These are phyloP conservation scores for Boletellus emodensis DNA, from an alignment of 768 basidiomycete genomes.

Conservation along the genomic window DNA sequence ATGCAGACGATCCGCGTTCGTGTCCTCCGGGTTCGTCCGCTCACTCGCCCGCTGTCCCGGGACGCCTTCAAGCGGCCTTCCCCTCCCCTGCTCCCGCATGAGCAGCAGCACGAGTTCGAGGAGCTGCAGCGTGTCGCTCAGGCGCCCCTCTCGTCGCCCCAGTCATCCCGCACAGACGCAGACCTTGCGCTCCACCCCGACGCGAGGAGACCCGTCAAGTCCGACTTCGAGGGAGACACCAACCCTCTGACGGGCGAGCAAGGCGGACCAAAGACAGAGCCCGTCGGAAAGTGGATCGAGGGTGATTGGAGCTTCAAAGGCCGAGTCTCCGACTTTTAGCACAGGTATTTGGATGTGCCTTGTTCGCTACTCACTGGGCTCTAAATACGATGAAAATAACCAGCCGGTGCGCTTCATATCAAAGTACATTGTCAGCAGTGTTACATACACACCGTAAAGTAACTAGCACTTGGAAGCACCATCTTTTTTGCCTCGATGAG, in stretches of 20 bases:
- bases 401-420: neutral
- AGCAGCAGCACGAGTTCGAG: constrained; percentile 84
- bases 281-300: constrained; percentile 58
- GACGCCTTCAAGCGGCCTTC: constrained; percentile 51
- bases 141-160: constrained; percentile 30
- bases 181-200: constrained; percentile 65
- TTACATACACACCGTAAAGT: constrained; percentile 16
- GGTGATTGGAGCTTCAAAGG: constrained; percentile 94
- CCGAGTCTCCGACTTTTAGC: constrained; percentile 78
- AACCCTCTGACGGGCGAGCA: constrained; percentile 83
- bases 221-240: constrained; percentile 75
- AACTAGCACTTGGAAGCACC: constrained; percentile 6
- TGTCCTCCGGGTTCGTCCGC: neutral
- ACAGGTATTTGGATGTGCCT: constrained; percentile 1
- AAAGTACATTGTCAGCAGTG: constrained; percentile 5
- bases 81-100: constrained; percentile 70
- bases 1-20: neutral
- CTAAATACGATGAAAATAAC: too few species aligned
- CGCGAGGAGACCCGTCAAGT: constrained; percentile 49
- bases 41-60: neutral
- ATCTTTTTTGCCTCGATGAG: constrained; percentile 2
- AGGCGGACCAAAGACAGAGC: constrained; percentile 86
- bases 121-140: constrained; percentile 67
- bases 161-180: constrained; percentile 24
- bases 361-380: too few species aligned